Evolutionary conservation across 177 flowering plant species (phyloP).

Genomic region (Telopea speciosissima): DNA sequence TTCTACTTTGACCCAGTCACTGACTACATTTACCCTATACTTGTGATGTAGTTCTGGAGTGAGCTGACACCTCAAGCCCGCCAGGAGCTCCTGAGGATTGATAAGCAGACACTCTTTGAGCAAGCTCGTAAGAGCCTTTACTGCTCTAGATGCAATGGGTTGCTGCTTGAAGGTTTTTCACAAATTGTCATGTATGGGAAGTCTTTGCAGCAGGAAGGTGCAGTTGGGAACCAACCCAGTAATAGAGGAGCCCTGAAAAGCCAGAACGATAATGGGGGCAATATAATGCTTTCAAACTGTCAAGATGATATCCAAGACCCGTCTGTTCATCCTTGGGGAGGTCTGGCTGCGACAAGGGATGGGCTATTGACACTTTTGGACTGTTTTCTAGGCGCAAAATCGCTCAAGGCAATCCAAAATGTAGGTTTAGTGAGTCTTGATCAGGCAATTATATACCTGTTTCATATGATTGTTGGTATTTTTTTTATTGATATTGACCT

Average conservation of each 20-base stretch:
- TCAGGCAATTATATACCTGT: background rate
- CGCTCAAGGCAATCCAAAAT: constrained; percentile 82
- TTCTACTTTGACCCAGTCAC: background rate
- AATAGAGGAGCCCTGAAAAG: constrained; percentile 24
- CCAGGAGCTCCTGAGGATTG: constrained; percentile 70
- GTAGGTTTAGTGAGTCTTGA: constrained; percentile 31
- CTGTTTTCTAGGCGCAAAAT: constrained; percentile 65
- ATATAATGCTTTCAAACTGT: constrained; percentile 22
- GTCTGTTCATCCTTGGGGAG: constrained; percentile 97
- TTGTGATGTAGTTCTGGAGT: constrained; percentile 76
- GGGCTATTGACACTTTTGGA: constrained; percentile 82
- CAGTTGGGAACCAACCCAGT: constrained; percentile 26
- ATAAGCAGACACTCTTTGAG: constrained; percentile 88
- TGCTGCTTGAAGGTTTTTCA: constrained; percentile 85
- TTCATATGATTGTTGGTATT: background rate
- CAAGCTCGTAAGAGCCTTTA: constrained; percentile 95
- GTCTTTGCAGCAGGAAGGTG: constrained; percentile 69
- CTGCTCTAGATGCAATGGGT: constrained; percentile 97
- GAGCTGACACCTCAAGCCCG: constrained; percentile 72
- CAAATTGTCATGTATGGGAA: constrained; percentile 93
- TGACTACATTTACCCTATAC: constrained; percentile 12
- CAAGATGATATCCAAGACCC: constrained; percentile 84
- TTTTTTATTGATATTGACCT: constrained; percentile 5
- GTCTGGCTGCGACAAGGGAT: constrained; percentile 80
- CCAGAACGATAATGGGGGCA: constrained; percentile 26